Base-by-base conservation (phyloP, 2,329 filamentous ascomycete species). In the Aspergillus luchuensis region DNA sequence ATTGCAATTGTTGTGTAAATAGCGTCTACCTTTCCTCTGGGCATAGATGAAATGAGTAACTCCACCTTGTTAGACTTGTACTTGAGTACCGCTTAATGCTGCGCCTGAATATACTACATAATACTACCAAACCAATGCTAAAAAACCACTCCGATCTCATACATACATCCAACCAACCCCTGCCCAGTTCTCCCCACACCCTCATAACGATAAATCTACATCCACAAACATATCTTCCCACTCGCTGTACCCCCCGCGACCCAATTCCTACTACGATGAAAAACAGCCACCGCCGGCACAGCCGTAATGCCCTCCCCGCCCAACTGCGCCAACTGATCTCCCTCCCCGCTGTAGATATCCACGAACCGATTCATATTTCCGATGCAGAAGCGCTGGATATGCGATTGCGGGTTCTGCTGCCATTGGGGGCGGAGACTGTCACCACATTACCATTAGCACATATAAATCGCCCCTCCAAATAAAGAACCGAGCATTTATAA, bases 341-440 rank as follows among this genome's bases (percentile, higher is more conserved):
- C 95, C 52, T 90, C 85, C 0, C 87, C 84, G 0, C 89, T 90
- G 74, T 90, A 99, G 0, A 99, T 85, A 71, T 99, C 95, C 1
- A 98, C 91, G 69, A 97, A 98, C 1, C 95, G 87, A 72, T 96
- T 97, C 95, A 98, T 98, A 68, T 98, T 99, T 1, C 91, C 95
- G 59, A 99, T 94, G 23, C 87, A 91, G 69, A 99, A 92, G 63
- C 94, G 92, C 64, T 96, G 89, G 5, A 96, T 87, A 7, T 89
- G 88, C 60, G 95, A 91, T 36, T 84, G 79, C 0, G 95, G 94
- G 49, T 85, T 84, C 33, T 85, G 81, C 75, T 99, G 95, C 95
- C 95, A 99, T 69, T 97, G 92, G 74, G 95, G 84, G 83, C 96
- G 72, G 83, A 90, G 79, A 68, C 85, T 87, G 75, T 19, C 17